These are phyloP conservation scores for Tricholoma furcatifolium DNA, from an alignment of 768 basidiomycete genomes.

Conservation along the genomic window DNA sequence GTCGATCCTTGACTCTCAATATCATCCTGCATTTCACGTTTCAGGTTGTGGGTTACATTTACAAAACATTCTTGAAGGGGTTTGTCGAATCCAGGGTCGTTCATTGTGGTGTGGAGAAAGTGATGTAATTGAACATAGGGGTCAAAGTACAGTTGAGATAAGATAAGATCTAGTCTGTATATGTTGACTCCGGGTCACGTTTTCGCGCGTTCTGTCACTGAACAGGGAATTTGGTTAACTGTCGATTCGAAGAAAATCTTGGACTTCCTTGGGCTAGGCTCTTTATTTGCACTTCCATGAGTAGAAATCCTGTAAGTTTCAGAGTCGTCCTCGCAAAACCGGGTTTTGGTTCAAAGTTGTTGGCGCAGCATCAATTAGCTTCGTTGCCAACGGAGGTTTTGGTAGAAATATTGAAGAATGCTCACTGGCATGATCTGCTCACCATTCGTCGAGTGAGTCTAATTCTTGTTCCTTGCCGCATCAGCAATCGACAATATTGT, in stretches of 20 bases:
- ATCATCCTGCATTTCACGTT: background rate
- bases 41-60: background rate
- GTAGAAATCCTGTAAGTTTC: too few species aligned
- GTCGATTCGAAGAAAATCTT: too few species aligned
- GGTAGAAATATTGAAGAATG: background rate
- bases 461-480: background rate
- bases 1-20: background rate
- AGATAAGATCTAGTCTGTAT: too few species aligned
- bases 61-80: background rate
- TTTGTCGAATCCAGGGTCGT: background rate
- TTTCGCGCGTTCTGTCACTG: too few species aligned
- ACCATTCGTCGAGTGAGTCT: background rate
- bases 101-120: background rate
- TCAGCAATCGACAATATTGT: background rate
- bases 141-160: too few species aligned
- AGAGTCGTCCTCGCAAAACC: too few species aligned
- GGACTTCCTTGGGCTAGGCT: too few species aligned
- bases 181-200: background rate
- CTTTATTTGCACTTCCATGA: too few species aligned
- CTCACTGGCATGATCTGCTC: constrained; percentile 1
- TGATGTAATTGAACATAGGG: background rate
- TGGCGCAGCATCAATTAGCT: too few species aligned
- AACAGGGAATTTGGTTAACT: too few species aligned
- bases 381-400: background rate
- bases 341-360: too few species aligned